Evolutionary conservation across 2,329 filamentous ascomycete genomes (phyloP), one percentile per base, ranked within the genome.

Genomic region (Rosellinia necatrix): DNA sequence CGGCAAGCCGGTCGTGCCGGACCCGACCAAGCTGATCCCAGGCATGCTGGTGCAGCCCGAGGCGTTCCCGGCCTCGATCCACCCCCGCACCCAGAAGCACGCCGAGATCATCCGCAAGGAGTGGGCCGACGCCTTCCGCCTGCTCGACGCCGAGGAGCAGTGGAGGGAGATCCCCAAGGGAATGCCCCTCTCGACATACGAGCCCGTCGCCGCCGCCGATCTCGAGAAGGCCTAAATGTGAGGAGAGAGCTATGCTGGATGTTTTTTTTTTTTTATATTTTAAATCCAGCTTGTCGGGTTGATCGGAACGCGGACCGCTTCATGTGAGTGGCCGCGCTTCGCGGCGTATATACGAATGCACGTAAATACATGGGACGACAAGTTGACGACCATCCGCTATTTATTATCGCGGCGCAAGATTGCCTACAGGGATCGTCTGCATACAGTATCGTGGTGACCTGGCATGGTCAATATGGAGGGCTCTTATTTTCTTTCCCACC

Each of bases 41-140:
- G 62, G 60, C 19, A 63, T 63, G 60, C 43, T 63, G 37, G 60
- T 64, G n/a, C 62, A 63, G 53, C 62, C 62, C 3, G 50, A 54
- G 46, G 53, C 58, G 2, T 64, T 61, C 60, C 50, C 32, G 15
- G 60, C 62, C 8, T 15, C 44, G 49, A 64, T 64, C 48, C 12
- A 41, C 35, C 53, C 62, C 9, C 60, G 62, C 40, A 59, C 53
- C 4, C 50, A 59, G 32, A 35, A 25, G 17, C 60, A 58, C 41
- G 60, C 60, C 35, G 50, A 54, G 13, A 58, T 32, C 17, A 61
- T 64, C 32, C 58, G 60, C 27, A 24, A n/a, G 35, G 55, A 59
- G 40, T 64, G 62, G 62, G 41, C 40, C 12, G 58, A 54, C 12
- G 54, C 60, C 25, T 37, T 34, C 34, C 29, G 15, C 8, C 60